phyloP scores from a whole-genome alignment of 2,329 filamentous ascomycete species.

The Elsinoe necatrix region DNA sequence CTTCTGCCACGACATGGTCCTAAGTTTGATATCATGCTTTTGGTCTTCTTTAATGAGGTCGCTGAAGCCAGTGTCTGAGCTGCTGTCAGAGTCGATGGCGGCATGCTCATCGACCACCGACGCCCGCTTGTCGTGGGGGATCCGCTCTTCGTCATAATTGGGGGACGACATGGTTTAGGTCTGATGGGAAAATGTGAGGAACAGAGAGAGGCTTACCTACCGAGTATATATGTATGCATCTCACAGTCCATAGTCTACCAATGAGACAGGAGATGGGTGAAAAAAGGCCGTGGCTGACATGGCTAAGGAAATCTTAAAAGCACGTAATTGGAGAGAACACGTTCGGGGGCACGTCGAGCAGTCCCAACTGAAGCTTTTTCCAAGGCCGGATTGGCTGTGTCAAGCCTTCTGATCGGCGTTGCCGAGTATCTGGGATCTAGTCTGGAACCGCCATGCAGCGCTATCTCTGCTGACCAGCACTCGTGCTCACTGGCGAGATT shows the following conservation, averaged over 20 bases:
- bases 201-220: not conserved
- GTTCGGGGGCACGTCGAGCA: not conserved
- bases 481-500: not conserved
- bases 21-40: slow-evolving; percentile 43
- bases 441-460: slow-evolving; percentile 2
- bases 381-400: not conserved
- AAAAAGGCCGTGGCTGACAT: not conserved
- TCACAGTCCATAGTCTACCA: not conserved
- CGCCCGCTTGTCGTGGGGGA: slow-evolving; percentile 12
- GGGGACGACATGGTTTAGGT: slow-evolving; percentile 14
- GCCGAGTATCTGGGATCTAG: not conserved
- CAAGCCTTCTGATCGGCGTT: not conserved
- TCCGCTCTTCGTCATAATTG: slow-evolving; percentile 13
- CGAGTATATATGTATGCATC: not conserved
- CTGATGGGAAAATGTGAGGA: not conserved
- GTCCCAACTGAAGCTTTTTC: slow-evolving; percentile 6
- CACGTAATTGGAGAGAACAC: not conserved
- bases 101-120: slow-evolving; percentile 11
- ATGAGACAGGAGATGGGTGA: not conserved
- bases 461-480: not conserved
- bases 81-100: slow-evolving; percentile 18
- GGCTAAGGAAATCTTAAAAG: slow-evolving; percentile 8
- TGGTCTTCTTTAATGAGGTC: slow-evolving; percentile 32
- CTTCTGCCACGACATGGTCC: slow-evolving; percentile 48
- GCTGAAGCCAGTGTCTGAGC: slow-evolving; percentile 21